Base-by-base conservation (phyloP, 768 basidiomycete genomes). In the Tephrocybe sp. region DNA sequence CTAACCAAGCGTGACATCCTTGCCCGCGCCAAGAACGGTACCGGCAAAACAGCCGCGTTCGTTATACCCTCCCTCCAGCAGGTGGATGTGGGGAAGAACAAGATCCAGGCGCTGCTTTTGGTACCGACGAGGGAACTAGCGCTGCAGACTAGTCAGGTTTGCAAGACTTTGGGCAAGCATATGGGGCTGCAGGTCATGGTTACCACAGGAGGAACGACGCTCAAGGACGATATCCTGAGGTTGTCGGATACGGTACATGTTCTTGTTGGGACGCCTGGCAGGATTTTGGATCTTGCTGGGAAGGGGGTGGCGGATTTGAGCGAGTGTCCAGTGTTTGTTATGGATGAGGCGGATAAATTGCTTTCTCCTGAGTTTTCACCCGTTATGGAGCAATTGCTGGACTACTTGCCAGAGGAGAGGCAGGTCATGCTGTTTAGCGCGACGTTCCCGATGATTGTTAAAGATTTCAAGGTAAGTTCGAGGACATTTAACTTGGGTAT, bases 381-480 rank as follows among this genome's bases (percentile, higher is more conserved):
- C 53, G 95, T 99, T 50, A 96, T 99, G 85, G 96, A 98, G 74
- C 92, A 97, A 64, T 72, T 99, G 30, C 79, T 99, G 50, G 78
- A 80, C 24, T 92, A 89, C 73, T 79, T 97, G 49, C 92, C 93
- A 24, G 65, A 77, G 47, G 82, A 88, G 62, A 81, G 93, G 47
- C 96, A 99, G 74, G 94, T 99, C 65, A 98, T 98, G 96, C 78
- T 99, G 56, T 98, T 99, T 74, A 97, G 94, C 45, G 96, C 96
- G 40, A 99, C 96, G 22, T 99, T 99, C 82, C 96, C 97, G 8
- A 81, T 97, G 80, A 94, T 96, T 64, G 97, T 99, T 64, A 98
- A 98, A 70, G 93, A 98, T 69, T 99, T 99, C 81, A 96, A 98
- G 79, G 96, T 90, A n/a, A n/a, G n/a, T n/a, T n/a, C n/a, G n/a